Base-by-base conservation (phyloP, 768 basidiomycete species). In the Collybia nuda region DNA sequence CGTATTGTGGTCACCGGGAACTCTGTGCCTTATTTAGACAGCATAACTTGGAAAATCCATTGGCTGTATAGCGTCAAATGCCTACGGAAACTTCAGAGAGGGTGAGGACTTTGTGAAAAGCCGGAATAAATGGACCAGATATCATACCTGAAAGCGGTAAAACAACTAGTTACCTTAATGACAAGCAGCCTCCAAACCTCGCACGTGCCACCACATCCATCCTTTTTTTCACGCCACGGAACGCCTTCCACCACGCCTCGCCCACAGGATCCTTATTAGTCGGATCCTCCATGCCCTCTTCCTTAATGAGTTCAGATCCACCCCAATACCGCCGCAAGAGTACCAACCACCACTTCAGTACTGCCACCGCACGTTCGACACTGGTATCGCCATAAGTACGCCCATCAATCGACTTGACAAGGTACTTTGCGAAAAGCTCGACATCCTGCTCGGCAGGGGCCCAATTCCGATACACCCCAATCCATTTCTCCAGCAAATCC, bases 281-380 rank as follows among this genome's bases (percentile, higher is more conserved):
- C 53, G 54, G 26, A 22, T 55, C 55, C 52, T 64, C 63, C 60
- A 59, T 53, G 42, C 65, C 66, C 37, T 71, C 66, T 19, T 65
- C 67, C 37, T 72, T 74, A 26, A 68, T 64, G 49, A 67, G 57
- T 65, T 89, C 86, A 48, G 78, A 78, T 3, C 71, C 67, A 9
- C 74, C 79, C 79, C 86, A 93, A 59, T 80, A 66, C 53, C 84
- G 70, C 57, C 85, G 71, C 57, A 92, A 64, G 22, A 94, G 62
- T 26, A 86, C 75, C 55, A 83, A 66, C 93, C 92, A 94, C 89
- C 88, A 95, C 59, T 80, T 85, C 75, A 91, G 73, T 15, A 90
- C 79, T 21, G 79, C 79, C 11, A 88, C 66, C 46, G 84, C 87
- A 53, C 80, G 80, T 67, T 87, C 86, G 36, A 92, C 67, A 0